phyloP scores from a whole-genome alignment of 2,329 filamentous ascomycete genomes.

The Pseudocercospora fuligena region DNA sequence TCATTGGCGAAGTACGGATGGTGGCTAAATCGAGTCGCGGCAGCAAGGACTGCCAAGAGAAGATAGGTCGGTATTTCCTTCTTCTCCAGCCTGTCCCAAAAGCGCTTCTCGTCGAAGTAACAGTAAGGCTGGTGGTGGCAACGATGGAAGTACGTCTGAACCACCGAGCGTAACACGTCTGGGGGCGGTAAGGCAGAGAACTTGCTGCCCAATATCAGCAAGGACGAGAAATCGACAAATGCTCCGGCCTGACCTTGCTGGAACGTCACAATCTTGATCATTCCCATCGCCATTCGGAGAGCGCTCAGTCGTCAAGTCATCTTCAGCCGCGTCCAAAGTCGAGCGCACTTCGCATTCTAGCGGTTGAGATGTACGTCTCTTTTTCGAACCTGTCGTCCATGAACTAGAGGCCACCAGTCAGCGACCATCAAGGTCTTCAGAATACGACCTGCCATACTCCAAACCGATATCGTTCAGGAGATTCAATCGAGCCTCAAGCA shows the following conservation, averaged over 20 bases:
- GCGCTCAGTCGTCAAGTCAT: not conserved
- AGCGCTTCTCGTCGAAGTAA: not conserved
- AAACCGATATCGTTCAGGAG: not conserved
- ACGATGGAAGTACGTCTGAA: not conserved
- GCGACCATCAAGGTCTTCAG: not conserved
- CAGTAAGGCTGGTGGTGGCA: not conserved
- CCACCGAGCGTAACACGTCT: not conserved
- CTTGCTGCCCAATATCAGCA: not conserved
- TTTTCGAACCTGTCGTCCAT: not conserved
- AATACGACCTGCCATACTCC: not conserved
- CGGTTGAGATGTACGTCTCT: not conserved
- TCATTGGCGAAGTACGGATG: not conserved
- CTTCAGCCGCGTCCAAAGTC: not conserved
- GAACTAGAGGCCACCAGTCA: not conserved
- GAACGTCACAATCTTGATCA: not conserved
- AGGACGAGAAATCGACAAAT: not conserved
- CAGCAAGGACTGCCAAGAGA: not conserved
- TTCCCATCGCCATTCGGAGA: not conserved
- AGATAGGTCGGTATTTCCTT: not conserved
- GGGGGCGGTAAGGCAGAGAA: not conserved
- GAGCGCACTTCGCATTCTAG: not conserved
- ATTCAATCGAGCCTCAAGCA: not conserved
- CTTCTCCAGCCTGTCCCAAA: not conserved
- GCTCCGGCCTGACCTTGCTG: not conserved
- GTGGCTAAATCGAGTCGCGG: not conserved